A percentile compares a stretch with the other conserved stretches of the same genome.
Evolutionary conservation across 1,284 basidiomycete genomes (phyloP).

Genomic region (Tranzscheliella williamsii): DNA sequence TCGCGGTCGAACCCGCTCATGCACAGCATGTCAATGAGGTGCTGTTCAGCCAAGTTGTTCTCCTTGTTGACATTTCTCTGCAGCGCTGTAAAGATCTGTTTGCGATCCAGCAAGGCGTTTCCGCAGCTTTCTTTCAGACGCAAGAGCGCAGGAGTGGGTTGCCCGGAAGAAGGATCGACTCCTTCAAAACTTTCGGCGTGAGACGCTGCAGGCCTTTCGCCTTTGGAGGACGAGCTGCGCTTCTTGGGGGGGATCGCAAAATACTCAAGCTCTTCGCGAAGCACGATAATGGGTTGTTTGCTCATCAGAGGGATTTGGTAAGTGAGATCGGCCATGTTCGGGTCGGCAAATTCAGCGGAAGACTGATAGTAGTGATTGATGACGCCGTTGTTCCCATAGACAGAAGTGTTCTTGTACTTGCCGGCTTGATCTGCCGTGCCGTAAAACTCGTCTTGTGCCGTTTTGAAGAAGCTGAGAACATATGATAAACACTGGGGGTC

Average conservation of each 20-base stretch:
- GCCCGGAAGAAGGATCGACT: slow-evolving; percentile 67
- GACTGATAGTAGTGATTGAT: slow-evolving; percentile 18
- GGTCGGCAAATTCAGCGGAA: slow-evolving; percentile 61
- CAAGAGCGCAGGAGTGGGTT: slow-evolving; percentile 74
- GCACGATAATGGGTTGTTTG: slow-evolving; percentile 97
- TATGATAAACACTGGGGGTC: slow-evolving; percentile 94
- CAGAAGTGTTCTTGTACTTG: slow-evolving; percentile 70
- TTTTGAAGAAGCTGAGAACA: slow-evolving; percentile 87
- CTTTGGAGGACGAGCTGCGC: slow-evolving; percentile 1
- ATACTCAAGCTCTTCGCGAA: slow-evolving; percentile 97
- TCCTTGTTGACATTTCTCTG: slow-evolving; percentile 99
- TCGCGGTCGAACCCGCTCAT: slow-evolving; percentile 98
- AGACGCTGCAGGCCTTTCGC: background rate
- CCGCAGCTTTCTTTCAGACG: slow-evolving; percentile 66
- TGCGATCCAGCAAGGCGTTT: slow-evolving; percentile 80
- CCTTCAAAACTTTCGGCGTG: slow-evolving; percentile 25
- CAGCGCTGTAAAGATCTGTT: slow-evolving; percentile 93
- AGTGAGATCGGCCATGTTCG: slow-evolving; percentile 58
- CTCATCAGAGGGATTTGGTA: slow-evolving; percentile 72
- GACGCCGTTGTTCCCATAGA: slow-evolving; percentile 14
- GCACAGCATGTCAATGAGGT: slow-evolving; percentile 99
- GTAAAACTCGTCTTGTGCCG: slow-evolving; percentile 87
- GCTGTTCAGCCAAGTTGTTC: slow-evolving; percentile 98
- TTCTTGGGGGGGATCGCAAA: slow-evolving; percentile 77
- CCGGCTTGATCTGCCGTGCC: slow-evolving; percentile 76